Evolutionary conservation across 192 early-diverging fungal species (phyloP).

Genomic region (Umbelopsis sp.): DNA sequence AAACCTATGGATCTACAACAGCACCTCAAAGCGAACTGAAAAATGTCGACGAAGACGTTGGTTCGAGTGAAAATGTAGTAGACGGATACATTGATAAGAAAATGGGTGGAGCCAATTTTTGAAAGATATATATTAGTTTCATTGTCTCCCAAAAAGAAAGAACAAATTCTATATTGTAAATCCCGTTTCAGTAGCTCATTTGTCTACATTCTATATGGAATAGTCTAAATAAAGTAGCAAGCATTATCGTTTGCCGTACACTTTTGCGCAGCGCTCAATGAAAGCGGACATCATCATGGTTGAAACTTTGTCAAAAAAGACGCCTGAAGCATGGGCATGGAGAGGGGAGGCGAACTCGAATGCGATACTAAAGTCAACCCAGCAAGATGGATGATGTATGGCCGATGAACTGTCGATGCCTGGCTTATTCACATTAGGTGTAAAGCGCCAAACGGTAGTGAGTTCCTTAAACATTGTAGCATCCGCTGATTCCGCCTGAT

Average conservation of each 20-base stretch:
- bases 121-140: background rate
- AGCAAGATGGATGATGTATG: conserved; percentile 51
- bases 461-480: conserved; percentile 69
- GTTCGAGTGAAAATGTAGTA: background rate
- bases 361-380: conserved; percentile 72
- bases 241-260: conserved; percentile 49
- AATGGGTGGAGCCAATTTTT: conserved; percentile 10
- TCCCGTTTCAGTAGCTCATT: background rate
- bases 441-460: conserved; percentile 67
- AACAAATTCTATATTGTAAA: background rate
- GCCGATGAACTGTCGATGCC: conserved; percentile 30
- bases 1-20: background rate
- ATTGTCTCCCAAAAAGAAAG: background rate
- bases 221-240: background rate
- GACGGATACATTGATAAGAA: conserved; percentile 10
- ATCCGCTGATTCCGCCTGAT: conserved; percentile 57
- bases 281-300: conserved; percentile 75
- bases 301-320: conserved; percentile 81
- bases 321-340: conserved; percentile 75
- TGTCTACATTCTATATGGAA: background rate
- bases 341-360: conserved; percentile 84
- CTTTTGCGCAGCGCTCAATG: conserved; percentile 49
- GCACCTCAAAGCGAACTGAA: background rate
- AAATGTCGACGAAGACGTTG: background rate
- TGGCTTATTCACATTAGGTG: conserved; percentile 42